Evolutionary conservation across 148 eudicot species (phyloP).

Genomic region (Rhododendron ferrugineum): DNA sequence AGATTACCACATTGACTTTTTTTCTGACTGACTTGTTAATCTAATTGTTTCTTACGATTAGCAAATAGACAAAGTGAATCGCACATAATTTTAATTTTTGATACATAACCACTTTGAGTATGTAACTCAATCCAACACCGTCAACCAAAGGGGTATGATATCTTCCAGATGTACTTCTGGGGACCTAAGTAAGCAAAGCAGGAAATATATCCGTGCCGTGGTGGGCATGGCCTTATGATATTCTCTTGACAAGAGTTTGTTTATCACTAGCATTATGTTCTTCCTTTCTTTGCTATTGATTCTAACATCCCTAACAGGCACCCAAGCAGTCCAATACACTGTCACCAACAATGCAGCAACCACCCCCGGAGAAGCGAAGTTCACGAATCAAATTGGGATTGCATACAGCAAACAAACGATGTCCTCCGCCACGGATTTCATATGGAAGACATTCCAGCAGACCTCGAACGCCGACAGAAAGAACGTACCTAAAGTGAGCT

Average conservation of each 20-base stretch:
- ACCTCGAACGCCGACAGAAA: conserved; percentile 15
- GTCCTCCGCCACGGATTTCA: background rate
- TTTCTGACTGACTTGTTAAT: too few species aligned
- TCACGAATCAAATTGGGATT: conserved; percentile 21
- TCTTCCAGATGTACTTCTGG: background rate
- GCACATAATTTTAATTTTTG: conserved; percentile 34
- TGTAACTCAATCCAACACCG: background rate
- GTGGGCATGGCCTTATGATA: background rate
- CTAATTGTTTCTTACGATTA: background rate
- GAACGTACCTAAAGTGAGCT: background rate
- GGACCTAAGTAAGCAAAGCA: background rate
- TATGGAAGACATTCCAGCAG: conserved; percentile 29
- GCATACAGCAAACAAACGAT: conserved; percentile 17
- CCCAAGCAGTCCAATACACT: conserved; percentile 25
- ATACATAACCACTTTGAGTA: background rate
- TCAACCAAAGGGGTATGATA: background rate
- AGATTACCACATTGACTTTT: too few species aligned
- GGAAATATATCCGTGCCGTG: background rate
- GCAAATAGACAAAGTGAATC: background rate
- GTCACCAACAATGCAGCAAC: conserved; percentile 18
- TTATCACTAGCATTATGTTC: background rate
- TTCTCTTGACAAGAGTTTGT: background rate
- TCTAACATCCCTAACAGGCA: background rate
- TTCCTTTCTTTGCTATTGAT: background rate
- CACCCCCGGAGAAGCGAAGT: conserved; percentile 29